Evolutionary conservation across 768 basidiomycete species (phyloP).

Genomic region (Naganishia vishniacii): DNA sequence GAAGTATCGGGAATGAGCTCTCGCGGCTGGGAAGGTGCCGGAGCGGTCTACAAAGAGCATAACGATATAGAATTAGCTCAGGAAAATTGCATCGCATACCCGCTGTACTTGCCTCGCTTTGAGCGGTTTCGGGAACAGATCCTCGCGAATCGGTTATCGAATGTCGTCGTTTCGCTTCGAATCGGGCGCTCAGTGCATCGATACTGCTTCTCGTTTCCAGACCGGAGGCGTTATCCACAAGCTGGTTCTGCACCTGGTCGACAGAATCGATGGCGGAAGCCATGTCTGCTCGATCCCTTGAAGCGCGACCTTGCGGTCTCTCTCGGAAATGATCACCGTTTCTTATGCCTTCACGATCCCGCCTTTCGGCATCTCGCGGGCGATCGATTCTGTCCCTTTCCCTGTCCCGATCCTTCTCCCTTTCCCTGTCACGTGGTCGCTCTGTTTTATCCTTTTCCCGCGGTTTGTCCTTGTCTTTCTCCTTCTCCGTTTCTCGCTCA

Average conservation of each 20-base stretch:
- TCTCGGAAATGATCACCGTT: constrained; percentile 6
- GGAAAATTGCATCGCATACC: too few relatives aligned
- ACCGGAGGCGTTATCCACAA: background rate
- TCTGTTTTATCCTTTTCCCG: background rate
- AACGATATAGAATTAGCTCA: background rate
- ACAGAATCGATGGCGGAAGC: background rate
- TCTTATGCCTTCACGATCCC: background rate
- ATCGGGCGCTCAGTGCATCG: constrained; percentile 6
- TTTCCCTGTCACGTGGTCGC: background rate
- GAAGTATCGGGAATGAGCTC: background rate
- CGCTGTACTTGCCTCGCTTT: background rate
- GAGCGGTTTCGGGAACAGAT: background rate
- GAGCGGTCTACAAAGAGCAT: background rate
- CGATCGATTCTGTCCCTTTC: constrained; percentile 6
- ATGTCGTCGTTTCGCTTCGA: constrained; percentile 12
- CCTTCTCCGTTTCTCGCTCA: too few relatives aligned
- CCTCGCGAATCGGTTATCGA: constrained; percentile 3
- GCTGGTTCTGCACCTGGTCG: background rate
- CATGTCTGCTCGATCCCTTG: background rate
- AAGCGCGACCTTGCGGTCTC: background rate
- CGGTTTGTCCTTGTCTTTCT: background rate
- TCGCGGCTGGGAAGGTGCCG: background rate
- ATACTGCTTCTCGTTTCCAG: constrained; percentile 8
- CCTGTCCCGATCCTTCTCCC: background rate
- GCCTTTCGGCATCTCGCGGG: background rate